A percentile compares a stretch with the other conserved stretches of the same genome.
Evolutionary conservation across 2,329 filamentous ascomycete species (phyloP).

Genomic region (Epichloe brachyelytri): DNA sequence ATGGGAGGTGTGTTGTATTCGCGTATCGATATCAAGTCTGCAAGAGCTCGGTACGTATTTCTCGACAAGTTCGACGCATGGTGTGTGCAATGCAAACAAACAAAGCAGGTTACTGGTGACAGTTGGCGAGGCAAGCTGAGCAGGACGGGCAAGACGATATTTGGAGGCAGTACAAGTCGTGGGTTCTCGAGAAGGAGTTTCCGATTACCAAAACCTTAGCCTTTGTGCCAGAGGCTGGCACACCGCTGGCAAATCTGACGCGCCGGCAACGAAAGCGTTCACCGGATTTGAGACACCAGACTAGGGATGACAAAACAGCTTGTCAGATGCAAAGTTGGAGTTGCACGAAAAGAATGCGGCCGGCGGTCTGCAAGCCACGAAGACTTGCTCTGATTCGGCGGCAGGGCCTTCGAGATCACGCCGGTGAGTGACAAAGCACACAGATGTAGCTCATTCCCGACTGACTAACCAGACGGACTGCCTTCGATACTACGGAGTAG

Average conservation of each 20-base stretch:
- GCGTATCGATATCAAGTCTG: constrained; percentile 4
- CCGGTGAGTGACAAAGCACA: background rate
- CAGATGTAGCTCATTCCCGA: background rate
- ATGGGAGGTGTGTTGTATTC: background rate
- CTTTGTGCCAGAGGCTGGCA: background rate
- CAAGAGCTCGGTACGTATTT: constrained; percentile 1
- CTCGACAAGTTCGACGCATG: constrained; percentile 5
- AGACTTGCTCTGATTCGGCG: background rate
- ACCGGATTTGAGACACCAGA: background rate
- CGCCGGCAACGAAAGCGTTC: background rate
- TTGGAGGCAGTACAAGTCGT: background rate
- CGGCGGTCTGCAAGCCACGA: background rate
- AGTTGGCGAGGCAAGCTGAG: background rate
- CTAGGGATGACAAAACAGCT: background rate
- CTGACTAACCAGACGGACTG: background rate
- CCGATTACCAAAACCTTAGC: background rate
- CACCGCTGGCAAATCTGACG: background rate
- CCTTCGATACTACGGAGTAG: background rate
- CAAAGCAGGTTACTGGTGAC: background rate
- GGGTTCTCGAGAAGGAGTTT: background rate
- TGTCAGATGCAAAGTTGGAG: background rate
- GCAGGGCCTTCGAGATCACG: background rate
- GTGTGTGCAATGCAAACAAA: background rate
- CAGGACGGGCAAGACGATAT: background rate
- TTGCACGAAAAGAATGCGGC: background rate